These are phyloP conservation scores for Penicillium polonicum DNA, from an alignment of 2,329 filamentous ascomycete species.

Conservation along the genomic window DNA sequence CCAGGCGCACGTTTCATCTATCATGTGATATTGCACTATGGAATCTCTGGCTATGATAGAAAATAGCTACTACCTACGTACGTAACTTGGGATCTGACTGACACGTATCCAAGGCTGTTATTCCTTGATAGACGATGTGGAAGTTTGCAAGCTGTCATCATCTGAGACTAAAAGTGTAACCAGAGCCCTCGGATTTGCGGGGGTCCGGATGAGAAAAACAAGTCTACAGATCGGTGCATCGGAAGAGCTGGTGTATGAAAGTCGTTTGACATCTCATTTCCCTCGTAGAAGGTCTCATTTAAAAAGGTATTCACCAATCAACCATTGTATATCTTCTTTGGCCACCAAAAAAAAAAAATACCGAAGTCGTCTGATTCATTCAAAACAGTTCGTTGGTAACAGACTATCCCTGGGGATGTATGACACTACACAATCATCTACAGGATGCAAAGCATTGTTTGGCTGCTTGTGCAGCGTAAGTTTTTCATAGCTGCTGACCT, in stretches of 20 bases:
- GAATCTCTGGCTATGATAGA: not conserved
- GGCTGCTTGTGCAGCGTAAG: slow-evolving; percentile 10
- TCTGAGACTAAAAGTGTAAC: not conserved
- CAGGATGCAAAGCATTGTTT: slow-evolving; percentile 18
- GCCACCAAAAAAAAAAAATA: not conserved
- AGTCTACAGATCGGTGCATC: not conserved
- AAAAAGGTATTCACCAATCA: not conserved
- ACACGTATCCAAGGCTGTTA: not conserved
- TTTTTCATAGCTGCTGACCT: slow-evolving; percentile 14
- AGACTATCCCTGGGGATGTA: slow-evolving; percentile 18
- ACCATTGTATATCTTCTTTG: not conserved
- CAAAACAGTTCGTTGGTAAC: slow-evolving; percentile 10
- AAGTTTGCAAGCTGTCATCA: not conserved
- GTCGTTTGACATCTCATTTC: not conserved
- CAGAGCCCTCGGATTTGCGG: not conserved
- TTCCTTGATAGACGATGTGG: not conserved
- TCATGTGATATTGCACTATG: slow-evolving; percentile 30
- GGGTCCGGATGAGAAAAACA: not conserved
- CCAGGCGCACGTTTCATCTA: slow-evolving; percentile 29
- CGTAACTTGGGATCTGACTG: not conserved
- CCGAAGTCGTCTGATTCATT: slow-evolving; percentile 13
- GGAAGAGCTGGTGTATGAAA: not conserved
- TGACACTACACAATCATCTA: slow-evolving; percentile 20
- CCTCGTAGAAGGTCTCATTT: not conserved
- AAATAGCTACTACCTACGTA: not conserved